phyloP scores from a whole-genome alignment of 768 basidiomycete genomes.

The Thelephora ganbajun region DNA sequence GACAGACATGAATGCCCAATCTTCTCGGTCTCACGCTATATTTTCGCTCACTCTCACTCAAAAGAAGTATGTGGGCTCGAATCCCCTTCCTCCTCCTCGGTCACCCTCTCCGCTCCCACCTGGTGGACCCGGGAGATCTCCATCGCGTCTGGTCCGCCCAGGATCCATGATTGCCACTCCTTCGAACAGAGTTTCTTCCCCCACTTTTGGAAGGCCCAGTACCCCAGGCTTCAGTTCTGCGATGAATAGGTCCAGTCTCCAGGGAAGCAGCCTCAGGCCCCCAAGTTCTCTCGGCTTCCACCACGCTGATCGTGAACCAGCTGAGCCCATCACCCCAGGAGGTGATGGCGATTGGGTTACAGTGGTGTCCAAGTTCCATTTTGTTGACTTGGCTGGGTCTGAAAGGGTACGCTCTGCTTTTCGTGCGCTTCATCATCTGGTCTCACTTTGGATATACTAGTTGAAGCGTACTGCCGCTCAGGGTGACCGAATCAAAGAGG shows the following conservation, averaged over 20 bases:
- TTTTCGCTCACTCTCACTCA: constrained; percentile 93
- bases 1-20: constrained; percentile 98
- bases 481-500: constrained; percentile 95
- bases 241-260: constrained; percentile 32
- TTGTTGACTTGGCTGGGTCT: constrained; percentile 94
- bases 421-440: not conserved
- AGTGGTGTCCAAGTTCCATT: constrained; percentile 92
- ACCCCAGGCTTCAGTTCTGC: constrained; percentile 72
- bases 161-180: constrained; percentile 52
- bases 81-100: constrained; percentile 56
- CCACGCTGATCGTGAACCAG: constrained; percentile 30
- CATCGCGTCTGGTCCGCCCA: constrained; percentile 70
- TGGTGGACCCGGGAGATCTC: constrained; percentile 42
- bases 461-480: constrained; percentile 93
- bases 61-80: constrained; percentile 68
- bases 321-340: constrained; percentile 11
- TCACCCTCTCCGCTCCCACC: constrained; percentile 69
- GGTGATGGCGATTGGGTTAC: constrained; percentile 79
- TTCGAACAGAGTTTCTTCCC: constrained; percentile 51
- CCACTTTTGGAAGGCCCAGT: constrained; percentile 61
- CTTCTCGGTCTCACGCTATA: constrained; percentile 96
- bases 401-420: constrained; percentile 57
- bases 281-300: constrained; percentile 68
- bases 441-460: constrained; percentile 23
- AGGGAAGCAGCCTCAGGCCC: constrained; percentile 46